These are phyloP conservation scores for Plectosphaerella cucumerina DNA, from an alignment of 2,329 filamentous ascomycete genomes.

Conservation along the genomic window DNA sequence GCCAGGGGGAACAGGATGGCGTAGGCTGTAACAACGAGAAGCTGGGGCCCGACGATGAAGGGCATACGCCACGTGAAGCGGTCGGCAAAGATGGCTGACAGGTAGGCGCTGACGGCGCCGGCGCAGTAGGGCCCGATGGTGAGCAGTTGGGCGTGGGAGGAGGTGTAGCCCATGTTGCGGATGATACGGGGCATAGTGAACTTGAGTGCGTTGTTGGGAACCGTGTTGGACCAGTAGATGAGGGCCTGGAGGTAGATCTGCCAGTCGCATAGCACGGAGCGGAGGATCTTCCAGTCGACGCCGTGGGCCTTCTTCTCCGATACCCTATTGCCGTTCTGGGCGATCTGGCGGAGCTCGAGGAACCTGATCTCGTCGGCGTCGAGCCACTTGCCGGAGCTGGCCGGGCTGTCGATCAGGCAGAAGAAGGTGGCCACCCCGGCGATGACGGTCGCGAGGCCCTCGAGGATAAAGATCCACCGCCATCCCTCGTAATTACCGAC, in stretches of 20 bases:
- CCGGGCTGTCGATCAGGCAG: slow-evolving; percentile 38
- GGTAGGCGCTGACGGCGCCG: slow-evolving; percentile 6
- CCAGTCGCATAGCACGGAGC: slow-evolving; percentile 35
- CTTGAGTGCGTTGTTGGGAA: slow-evolving; percentile 25
- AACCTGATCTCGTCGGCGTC: slow-evolving; percentile 30
- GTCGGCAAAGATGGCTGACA: slow-evolving; percentile 6
- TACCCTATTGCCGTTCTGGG: slow-evolving; percentile 15
- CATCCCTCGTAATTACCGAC: slow-evolving; percentile 34
- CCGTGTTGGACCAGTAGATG: slow-evolving; percentile 33
- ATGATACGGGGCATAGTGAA: slow-evolving; percentile 31
- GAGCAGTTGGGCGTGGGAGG: slow-evolving; percentile 19
- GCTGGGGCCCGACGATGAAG: slow-evolving; percentile 7
- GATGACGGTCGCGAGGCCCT: slow-evolving; percentile 37
- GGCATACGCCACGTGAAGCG: slow-evolving; percentile 6
- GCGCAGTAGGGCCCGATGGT: slow-evolving; percentile 26
- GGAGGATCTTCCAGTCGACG: slow-evolving; percentile 21
- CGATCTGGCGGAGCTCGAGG: slow-evolving; percentile 26
- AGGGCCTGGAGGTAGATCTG: slow-evolving; percentile 35
- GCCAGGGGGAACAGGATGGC: slow-evolving; percentile 22
- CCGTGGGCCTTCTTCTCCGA: slow-evolving; percentile 12
- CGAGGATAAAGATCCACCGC: slow-evolving; percentile 52
- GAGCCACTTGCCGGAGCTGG: slow-evolving; percentile 26
- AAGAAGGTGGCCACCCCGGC: slow-evolving; percentile 29
- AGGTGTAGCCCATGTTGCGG: slow-evolving; percentile 31
- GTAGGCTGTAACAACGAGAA: slow-evolving; percentile 4